Evolutionary conservation across 75 land plant species (phyloP).

Genomic region (Pinus albicaulis): DNA sequence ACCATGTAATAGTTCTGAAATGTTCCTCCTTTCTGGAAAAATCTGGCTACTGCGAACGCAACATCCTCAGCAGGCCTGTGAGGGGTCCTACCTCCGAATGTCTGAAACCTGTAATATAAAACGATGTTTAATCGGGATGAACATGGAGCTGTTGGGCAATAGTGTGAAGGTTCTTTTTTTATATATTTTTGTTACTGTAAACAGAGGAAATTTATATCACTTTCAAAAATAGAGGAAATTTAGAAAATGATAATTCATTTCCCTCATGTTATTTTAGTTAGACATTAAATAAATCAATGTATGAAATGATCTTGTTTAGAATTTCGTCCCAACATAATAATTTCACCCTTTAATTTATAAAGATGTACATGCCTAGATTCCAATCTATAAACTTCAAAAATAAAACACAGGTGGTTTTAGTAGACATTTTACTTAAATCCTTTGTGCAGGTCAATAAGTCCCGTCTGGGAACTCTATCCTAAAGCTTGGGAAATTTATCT

Average conservation of each 20-base stretch:
- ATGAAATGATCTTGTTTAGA: too few relatives aligned
- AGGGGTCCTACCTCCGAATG: constrained; percentile 73
- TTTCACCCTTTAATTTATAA: too few relatives aligned
- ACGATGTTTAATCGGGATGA: background rate
- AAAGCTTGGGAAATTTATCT: too few relatives aligned
- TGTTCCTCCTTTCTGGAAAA: constrained; percentile 91
- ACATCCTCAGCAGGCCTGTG: constrained; percentile 90
- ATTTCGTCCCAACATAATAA: too few relatives aligned
- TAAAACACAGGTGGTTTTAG: too few relatives aligned
- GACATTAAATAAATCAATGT: too few relatives aligned
- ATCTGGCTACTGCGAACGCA: constrained; percentile 97
- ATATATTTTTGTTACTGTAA: background rate
- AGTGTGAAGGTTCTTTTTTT: background rate
- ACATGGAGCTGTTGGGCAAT: background rate
- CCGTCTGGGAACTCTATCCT: too few relatives aligned
- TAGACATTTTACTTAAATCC: background rate
- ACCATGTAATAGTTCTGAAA: constrained; percentile 99
- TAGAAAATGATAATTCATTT: background rate
- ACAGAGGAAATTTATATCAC: background rate
- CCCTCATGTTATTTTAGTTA: too few relatives aligned
- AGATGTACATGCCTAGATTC: too few relatives aligned
- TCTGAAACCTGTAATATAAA: constrained; percentile 50
- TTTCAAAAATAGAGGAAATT: background rate
- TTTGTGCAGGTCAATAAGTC: background rate
- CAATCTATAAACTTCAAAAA: too few relatives aligned